Evolutionary conservation across 176 grass and related monocot genomes (phyloP), one percentile per base, ranked within the genome.

Genomic region (Raddia guianensis): DNA sequence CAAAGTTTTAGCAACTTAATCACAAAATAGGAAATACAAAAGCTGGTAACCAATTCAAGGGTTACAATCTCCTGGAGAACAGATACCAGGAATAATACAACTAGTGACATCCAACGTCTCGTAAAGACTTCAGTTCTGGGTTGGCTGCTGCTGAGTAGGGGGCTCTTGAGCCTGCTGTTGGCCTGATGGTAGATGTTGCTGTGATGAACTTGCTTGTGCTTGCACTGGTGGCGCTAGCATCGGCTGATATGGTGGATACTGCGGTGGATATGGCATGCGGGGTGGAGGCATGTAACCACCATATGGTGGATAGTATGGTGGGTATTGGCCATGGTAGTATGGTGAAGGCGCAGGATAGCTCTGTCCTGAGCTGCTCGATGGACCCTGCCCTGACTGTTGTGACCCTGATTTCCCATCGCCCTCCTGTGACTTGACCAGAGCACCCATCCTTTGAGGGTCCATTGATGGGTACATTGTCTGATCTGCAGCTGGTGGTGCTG

Each of bases 391-490:
- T 7, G 72, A 64, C 40, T 89, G 88, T 20, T 81, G 84, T 43
- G 47, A 71, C 10, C 71, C 80, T 32, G 86, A 84, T 66, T 75
- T 88, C n/a, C 83, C 89, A 9, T 86, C 80, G 0, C 83, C 78
- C 11, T 91, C 92, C 35, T 89, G 89, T 20, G 89, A 73, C 43
- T 57, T 88, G 51, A 94, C 86, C 55, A 94, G 45, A 64, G 96
- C 90, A 15, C 96, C 96, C 96, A 99, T 99, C 64, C 96, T 93
- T 76, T 93, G 96, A 12, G 96, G 96, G 71, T 99, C 96, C 90
- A 95, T 95, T 3, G 96, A 99, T 11, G 96, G 93, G 76, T 99
- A 99, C 46, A 95, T 58, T 20, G 87, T 18, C 76, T 87, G 82
- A 70, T 93, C 89, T 0, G 81, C 57, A 7, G 33, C 73, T 4